A percentile compares a stretch with the other conserved stretches of the same genome.
Evolutionary conservation across 306 rosid species (phyloP).

Genomic region (Hylodesmum podocarpum): DNA sequence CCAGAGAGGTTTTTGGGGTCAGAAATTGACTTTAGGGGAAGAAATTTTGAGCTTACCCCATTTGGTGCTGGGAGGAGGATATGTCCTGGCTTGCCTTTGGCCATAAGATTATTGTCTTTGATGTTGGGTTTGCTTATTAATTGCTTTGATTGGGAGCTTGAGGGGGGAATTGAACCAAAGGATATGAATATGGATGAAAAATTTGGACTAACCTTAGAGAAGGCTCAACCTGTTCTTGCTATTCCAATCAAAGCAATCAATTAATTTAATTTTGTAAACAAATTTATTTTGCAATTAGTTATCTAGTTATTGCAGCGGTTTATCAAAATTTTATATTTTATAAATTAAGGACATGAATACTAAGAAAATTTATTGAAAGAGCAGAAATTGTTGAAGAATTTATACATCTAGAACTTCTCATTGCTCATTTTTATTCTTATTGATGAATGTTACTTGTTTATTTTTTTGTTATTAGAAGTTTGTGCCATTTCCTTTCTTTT

Average conservation of each 20-base stretch:
- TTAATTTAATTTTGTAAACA: not conserved
- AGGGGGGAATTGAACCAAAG: not conserved
- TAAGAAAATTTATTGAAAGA: too few relatives aligned
- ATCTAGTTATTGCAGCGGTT: too few relatives aligned
- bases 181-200: constrained; percentile 35
- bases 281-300: too few relatives aligned
- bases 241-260: not conserved
- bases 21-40: constrained; percentile 27
- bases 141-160: constrained; percentile 33
- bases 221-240: constrained; percentile 20
- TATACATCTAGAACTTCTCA: too few relatives aligned
- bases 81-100: constrained; percentile 34
- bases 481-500: too few relatives aligned
- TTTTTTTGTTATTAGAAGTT: too few relatives aligned
- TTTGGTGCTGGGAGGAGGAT: constrained; percentile 33
- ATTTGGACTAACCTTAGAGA: constrained; percentile 33
- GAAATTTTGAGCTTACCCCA: constrained; percentile 25
- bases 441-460: too few relatives aligned
- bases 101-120: constrained; percentile 27
- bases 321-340: too few relatives aligned
- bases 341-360: too few relatives aligned
- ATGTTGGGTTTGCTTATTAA: constrained; percentile 31
- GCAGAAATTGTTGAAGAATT: too few relatives aligned
- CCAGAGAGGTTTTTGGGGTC: constrained; percentile 33
- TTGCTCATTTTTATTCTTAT: too few relatives aligned